Evolutionary conservation across 2,329 filamentous ascomycete species (phyloP).

Genomic region (Colletotrichum chlorophyti): DNA sequence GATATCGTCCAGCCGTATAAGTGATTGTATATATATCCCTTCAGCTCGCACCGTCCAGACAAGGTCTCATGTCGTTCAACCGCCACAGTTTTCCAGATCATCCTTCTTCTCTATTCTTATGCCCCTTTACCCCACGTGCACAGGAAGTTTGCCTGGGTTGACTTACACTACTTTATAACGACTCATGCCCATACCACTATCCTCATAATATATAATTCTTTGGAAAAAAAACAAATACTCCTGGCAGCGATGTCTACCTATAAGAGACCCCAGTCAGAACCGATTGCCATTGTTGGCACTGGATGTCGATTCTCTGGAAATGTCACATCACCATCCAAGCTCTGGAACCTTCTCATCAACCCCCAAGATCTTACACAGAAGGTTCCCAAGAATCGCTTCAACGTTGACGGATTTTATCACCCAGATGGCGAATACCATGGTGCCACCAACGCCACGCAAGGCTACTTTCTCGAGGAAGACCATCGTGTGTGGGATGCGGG

Average conservation of each 20-base stretch:
- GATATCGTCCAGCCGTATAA: background rate
- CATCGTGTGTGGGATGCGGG: slow-evolving; percentile 43
- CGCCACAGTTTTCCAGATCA: slow-evolving; percentile 3
- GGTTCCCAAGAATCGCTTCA: slow-evolving; percentile 33
- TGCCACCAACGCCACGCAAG: slow-evolving; percentile 23
- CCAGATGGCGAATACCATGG: slow-evolving; percentile 32
- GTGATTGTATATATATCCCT: slow-evolving; percentile 24
- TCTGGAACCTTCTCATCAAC: slow-evolving; percentile 45
- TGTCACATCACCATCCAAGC: slow-evolving; percentile 39
- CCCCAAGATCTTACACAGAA: slow-evolving; percentile 32
- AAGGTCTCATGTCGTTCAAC: background rate
- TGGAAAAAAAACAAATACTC: slow-evolving; percentile 24
- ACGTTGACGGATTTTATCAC: slow-evolving; percentile 34
- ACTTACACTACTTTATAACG: background rate
- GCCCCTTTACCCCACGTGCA: background rate
- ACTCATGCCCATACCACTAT: background rate
- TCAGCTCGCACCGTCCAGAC: background rate
- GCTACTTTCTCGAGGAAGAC: slow-evolving; percentile 33
- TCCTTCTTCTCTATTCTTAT: slow-evolving; percentile 29
- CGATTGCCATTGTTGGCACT: slow-evolving; percentile 49
- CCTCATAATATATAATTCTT: slow-evolving; percentile 19
- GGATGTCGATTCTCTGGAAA: slow-evolving; percentile 47
- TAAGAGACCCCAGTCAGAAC: slow-evolving; percentile 33
- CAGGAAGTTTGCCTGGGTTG: background rate
- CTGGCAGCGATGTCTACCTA: slow-evolving; percentile 28